Base-by-base conservation (phyloP, 2,329 filamentous ascomycete genomes). In the Aspergillus awamori region DNA sequence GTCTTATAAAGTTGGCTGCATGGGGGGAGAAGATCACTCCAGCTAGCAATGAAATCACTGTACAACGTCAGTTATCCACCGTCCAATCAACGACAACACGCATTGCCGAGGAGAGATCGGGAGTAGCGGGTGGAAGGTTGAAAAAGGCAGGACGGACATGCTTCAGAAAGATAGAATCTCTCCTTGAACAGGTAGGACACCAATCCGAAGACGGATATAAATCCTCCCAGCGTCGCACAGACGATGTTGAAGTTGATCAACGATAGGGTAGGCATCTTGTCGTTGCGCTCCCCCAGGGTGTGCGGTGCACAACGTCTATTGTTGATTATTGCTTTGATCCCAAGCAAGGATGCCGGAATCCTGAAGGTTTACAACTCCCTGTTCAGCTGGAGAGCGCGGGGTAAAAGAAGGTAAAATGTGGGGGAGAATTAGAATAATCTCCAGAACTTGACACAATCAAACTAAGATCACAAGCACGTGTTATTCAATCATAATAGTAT, bases 121-220 rank as follows among this genome's bases (percentile, higher is more conserved):
- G 5, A 36, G 33, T 15, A 36, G 5, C 33, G 33, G 11, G 5
- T 1, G 33, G 33, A 36, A 36, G 11, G 1, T 22, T 17, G 5
- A 15, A 26, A 17, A 38, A 26, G 48, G 15, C 30, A 36, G n/a
- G 26, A 86, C 90, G 74, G 81, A 94, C 92, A 81, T 57, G 93
- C 91, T 84, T 97, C 93, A 1, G 92, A 96, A 1, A 97, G 84
- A 74, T 97, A 97, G 73, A 91, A 94, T 60, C 87, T 89, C 79
- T 97, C 93, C 73, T 97, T 97, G 72, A 91, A 84, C 17, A 97
- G 84, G 72, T 93, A 96, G 0, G 92, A 97, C 0, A 97, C 92
- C 47, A 97, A 80, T 3, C 92, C 93, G 71, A 96, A 97, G n/a
- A 96, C 68, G 0, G 91, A 92, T 63, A 97, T 88, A 79, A 96